Evolutionary conservation across 331 rosid genomes (phyloP).

Genomic region (Ulmus americana): DNA sequence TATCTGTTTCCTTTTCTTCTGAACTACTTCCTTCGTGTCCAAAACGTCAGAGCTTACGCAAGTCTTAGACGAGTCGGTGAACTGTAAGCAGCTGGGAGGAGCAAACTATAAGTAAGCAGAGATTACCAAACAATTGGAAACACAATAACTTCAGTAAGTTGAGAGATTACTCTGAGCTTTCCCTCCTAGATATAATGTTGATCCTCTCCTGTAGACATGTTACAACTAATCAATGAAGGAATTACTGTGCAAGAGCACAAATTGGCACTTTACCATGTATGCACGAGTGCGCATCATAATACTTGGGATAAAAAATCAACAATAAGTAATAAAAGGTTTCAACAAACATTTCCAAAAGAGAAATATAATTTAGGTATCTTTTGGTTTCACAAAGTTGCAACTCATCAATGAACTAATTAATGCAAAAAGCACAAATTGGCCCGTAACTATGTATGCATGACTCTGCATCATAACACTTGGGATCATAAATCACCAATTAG

Average conservation of each 20-base stretch:
- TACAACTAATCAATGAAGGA: not conserved
- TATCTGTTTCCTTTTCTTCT: conserved; percentile 36
- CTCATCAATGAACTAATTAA: not conserved
- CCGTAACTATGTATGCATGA: not conserved
- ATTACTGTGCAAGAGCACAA: not conserved
- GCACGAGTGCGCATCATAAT: not conserved
- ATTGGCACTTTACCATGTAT: conserved; percentile 5
- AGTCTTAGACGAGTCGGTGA: conserved; percentile 34
- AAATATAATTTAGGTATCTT: not conserved
- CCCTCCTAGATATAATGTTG: conserved; percentile 37
- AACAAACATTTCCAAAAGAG: not conserved
- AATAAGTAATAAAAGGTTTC: conserved; percentile 3
- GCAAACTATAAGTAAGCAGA: conserved; percentile 19
- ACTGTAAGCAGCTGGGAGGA: conserved; percentile 55
- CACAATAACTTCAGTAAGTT: conserved; percentile 14
- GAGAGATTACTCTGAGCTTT: conserved; percentile 50
- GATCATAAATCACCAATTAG: not conserved
- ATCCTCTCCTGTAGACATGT: conserved; percentile 42
- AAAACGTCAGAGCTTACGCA: conserved; percentile 25
- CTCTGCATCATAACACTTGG: not conserved
- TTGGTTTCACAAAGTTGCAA: not conserved
- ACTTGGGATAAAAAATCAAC: no score
- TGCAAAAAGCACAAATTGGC: not conserved
- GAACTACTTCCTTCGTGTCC: conserved; percentile 32
- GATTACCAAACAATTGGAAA: conserved; percentile 9